phyloP scores from a whole-genome alignment of 306 rosid genomes.

The Acmispon strigosus region DNA sequence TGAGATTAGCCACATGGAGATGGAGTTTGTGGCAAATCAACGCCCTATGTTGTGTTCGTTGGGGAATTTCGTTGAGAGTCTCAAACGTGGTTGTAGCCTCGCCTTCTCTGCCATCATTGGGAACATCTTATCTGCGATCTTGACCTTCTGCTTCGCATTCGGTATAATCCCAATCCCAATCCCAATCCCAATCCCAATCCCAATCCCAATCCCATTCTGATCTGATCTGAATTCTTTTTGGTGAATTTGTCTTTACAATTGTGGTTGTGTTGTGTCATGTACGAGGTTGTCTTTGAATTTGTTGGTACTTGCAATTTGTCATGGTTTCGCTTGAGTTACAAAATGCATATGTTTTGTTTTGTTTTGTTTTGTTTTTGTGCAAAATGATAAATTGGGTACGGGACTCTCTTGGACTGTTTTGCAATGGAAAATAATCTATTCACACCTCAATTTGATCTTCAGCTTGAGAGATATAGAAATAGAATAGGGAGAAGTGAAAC shows the following conservation, averaged over 20 bases:
- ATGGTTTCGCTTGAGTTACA: not conserved
- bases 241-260: not conserved
- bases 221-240: not conserved
- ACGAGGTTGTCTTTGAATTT: not conserved
- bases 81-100: slow-evolving; percentile 38
- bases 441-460: too few species aligned
- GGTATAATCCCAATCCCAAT: slow-evolving; percentile 40
- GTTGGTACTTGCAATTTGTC: not conserved
- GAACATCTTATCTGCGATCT: slow-evolving; percentile 73
- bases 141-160: slow-evolving; percentile 86
- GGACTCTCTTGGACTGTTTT: slow-evolving; percentile 21
- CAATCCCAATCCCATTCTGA: too few species aligned
- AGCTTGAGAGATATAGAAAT: too few species aligned
- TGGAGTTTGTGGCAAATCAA: slow-evolving; percentile 56
- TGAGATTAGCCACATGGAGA: not conserved
- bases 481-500: too few species aligned
- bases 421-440: too few species aligned
- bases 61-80: slow-evolving; percentile 44
- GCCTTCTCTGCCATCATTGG: slow-evolving; percentile 60
- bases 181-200: too few species aligned
- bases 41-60: slow-evolving; percentile 37
- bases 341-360: not conserved
- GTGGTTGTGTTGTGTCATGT: not conserved
- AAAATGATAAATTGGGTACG: slow-evolving; percentile 9
- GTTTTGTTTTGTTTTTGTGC: not conserved